phyloP scores from a whole-genome alignment of 192 early-diverging fungal genomes.

The Paraglomus brasilianum region DNA sequence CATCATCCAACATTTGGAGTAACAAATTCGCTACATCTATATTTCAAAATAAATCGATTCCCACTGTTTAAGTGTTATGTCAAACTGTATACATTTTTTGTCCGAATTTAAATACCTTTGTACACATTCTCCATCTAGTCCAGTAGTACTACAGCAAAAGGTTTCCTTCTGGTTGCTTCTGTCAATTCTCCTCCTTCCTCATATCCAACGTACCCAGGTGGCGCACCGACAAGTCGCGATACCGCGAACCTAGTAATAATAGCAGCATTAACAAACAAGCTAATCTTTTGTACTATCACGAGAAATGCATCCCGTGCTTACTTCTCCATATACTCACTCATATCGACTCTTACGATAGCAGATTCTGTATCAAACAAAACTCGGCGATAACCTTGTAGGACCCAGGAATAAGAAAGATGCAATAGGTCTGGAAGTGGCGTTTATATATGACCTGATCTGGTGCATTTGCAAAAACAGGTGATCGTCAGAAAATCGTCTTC shows the following conservation, averaged over 20 bases:
- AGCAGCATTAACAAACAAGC: not conserved
- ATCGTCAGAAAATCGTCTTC: too few relatives aligned
- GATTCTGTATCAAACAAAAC: slow-evolving; percentile 72
- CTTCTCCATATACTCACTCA: slow-evolving; percentile 78
- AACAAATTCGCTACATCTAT: slow-evolving; percentile 90
- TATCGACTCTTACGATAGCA: slow-evolving; percentile 74
- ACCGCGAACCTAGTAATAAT: slow-evolving; percentile 48
- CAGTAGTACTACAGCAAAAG: slow-evolving; percentile 72
- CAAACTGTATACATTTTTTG: not conserved
- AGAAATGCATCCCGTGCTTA: too few relatives aligned
- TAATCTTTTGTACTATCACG: not conserved
- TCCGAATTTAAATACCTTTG: not conserved
- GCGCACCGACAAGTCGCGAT: slow-evolving; percentile 73
- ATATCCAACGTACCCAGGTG: slow-evolving; percentile 78
- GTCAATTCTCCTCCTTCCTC: slow-evolving; percentile 78
- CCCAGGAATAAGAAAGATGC: slow-evolving; percentile 82
- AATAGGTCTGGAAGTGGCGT: slow-evolving; percentile 66
- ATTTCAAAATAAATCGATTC: slow-evolving; percentile 13
- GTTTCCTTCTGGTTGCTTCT: slow-evolving; percentile 76
- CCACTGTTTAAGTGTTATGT: not conserved
- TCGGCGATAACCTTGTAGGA: slow-evolving; percentile 73
- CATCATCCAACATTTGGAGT: slow-evolving; percentile 89
- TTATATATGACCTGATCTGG: too few relatives aligned
- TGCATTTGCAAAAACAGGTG: too few relatives aligned
- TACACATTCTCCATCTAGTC: slow-evolving; percentile 86